A percentile compares a stretch with the other conserved stretches of the same genome.
phyloP scores from a whole-genome alignment of 2,329 filamentous ascomycete genomes.

The Calonectria ilicicola region DNA sequence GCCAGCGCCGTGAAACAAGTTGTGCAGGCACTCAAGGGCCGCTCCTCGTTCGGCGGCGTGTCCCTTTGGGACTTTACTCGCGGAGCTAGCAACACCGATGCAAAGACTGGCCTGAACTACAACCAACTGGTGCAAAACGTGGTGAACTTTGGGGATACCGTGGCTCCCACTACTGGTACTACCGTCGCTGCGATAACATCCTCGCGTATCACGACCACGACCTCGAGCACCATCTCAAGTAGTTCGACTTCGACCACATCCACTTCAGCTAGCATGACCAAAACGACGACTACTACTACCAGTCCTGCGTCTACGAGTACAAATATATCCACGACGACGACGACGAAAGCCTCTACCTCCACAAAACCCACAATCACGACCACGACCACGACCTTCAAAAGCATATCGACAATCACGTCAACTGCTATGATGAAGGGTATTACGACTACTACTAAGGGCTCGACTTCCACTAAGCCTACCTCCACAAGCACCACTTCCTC shows the following conservation, averaged over 20 bases:
- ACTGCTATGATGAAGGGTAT: slow-evolving; percentile 31
- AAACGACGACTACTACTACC: slow-evolving; percentile 3
- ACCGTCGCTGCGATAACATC: slow-evolving; percentile 30
- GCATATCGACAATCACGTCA: slow-evolving; percentile 22
- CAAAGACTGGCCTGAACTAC: slow-evolving; percentile 48
- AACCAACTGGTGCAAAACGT: slow-evolving; percentile 52
- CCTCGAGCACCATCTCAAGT: neutral
- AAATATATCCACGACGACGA: slow-evolving; percentile 13
- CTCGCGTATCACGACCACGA: neutral
- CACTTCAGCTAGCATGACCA: neutral
- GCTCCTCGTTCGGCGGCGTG: slow-evolving; percentile 57
- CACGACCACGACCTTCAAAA: neutral
- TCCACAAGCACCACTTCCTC: neutral
- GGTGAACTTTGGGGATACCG: slow-evolving; percentile 49
- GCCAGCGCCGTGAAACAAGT: slow-evolving; percentile 49
- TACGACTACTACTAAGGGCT: slow-evolving; percentile 27
- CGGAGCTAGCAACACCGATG: slow-evolving; percentile 45
- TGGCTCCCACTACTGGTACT: slow-evolving; percentile 36
- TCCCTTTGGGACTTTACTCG: slow-evolving; percentile 59
- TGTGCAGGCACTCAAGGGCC: slow-evolving; percentile 52
- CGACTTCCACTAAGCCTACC: slow-evolving; percentile 14
- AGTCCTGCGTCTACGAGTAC: neutral
- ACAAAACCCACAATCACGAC: neutral
- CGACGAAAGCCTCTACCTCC: neutral
- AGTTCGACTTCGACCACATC: neutral